Base-by-base conservation (phyloP, 139 green algal genomes). In the Chlorella sp. region DNA sequence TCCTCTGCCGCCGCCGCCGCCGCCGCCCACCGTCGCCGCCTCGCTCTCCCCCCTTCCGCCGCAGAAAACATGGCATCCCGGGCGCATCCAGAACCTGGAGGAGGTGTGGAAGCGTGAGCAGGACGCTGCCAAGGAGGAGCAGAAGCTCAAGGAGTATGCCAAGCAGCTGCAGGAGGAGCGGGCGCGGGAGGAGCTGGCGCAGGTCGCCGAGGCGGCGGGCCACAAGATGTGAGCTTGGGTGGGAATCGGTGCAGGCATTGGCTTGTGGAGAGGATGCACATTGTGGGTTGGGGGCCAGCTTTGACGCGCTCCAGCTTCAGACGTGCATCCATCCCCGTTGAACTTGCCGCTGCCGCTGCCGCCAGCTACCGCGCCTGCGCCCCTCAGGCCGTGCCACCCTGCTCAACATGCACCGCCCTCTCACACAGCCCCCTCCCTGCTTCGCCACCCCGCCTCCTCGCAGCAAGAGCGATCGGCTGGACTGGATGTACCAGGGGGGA, bases 401-500 rank as follows among this genome's bases (percentile, higher is more conserved):
- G 44, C 44, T 51, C 28, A 68, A 69, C 47, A 51, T 41, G 18
- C 44, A n/a, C 18, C 20, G 6, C 47, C 5, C 0, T 5, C 76
- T 60, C 25, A 63, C 38, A 30, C n/a, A n/a, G n/a, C n/a, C n/a
- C n/a, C n/a, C n/a, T n/a, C n/a, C n/a, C n/a, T n/a, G n/a, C n/a
- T n/a, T n/a, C n/a, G n/a, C n/a, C n/a, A n/a, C 51, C 21, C 47
- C 11, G 18, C 26, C 21, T 73, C 56, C 78, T 5, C 81, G 81
- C 93, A 96, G 91, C 84, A 80, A 87, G 44, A 72, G 87, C 17
- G 93, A 97, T 64, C 90, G 95, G 1, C 81, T 99, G 79, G 97
- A 99, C 78, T 99, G 98, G 95, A 98, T 99, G 96, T 99, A 99
- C 85, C 91, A 91, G 38, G 93, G 93, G 15, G 91, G 95, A 38